Percentiles rank a stretch among this genome's conserved stretches.
Evolutionary conservation across 2,329 filamentous ascomycete species (phyloP).

Genomic region (Fusarium miscanthi): DNA sequence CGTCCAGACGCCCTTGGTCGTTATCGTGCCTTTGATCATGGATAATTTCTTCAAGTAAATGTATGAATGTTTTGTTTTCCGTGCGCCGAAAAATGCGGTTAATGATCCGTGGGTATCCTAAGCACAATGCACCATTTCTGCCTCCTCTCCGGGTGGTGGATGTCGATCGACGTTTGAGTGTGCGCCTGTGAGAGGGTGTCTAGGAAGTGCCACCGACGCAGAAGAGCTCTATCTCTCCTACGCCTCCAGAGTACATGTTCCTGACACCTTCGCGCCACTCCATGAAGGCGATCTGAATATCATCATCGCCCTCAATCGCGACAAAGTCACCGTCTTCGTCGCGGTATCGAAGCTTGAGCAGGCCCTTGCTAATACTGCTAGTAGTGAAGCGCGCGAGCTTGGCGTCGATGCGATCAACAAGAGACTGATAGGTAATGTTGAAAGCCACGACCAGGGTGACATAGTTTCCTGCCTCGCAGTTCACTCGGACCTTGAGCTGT

Average conservation of each 20-base stretch:
- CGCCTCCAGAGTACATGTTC: constrained; percentile 70
- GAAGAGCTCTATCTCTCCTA: constrained; percentile 91
- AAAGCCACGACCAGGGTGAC: constrained; percentile 96
- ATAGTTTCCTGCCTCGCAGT: constrained; percentile 85
- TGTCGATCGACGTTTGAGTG: constrained; percentile 15
- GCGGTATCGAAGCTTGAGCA: constrained; percentile 87
- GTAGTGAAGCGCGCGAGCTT: constrained; percentile 90
- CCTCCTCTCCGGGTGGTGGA: constrained; percentile 18
- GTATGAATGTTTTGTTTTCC: constrained; percentile 43
- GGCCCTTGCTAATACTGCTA: constrained; percentile 83
- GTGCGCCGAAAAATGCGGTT: constrained; percentile 49
- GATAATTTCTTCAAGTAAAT: constrained; percentile 40
- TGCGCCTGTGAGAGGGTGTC: constrained; percentile 12
- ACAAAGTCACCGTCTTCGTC: constrained; percentile 95
- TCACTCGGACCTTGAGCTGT: constrained; percentile 95
- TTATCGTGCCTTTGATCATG: constrained; percentile 42
- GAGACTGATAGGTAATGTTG: constrained; percentile 92
- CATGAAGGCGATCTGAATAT: constrained; percentile 94
- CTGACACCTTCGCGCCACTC: constrained; percentile 83
- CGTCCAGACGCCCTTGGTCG: constrained; percentile 42
- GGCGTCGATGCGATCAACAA: constrained; percentile 95
- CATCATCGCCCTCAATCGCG: constrained; percentile 93
- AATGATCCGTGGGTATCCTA: constrained; percentile 47
- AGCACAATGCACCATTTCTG: constrained; percentile 43
- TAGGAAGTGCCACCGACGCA: constrained; percentile 68